A percentile compares a stretch with the other conserved stretches of the same genome.
Evolutionary conservation across 768 basidiomycete genomes (phyloP).

Genomic region (Leccinellum luteum): DNA sequence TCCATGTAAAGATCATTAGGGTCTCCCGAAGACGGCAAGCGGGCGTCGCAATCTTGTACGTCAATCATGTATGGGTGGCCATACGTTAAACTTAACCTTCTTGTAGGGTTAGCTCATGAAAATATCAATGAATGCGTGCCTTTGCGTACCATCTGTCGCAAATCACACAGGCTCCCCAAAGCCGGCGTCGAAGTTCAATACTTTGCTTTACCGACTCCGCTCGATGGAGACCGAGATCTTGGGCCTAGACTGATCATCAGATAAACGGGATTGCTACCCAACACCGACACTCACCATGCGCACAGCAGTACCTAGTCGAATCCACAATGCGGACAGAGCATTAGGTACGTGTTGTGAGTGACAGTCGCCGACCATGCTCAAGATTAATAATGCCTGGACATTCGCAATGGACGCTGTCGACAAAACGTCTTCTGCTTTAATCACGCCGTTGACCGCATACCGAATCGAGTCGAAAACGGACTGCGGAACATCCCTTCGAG

Average conservation of each 20-base stretch:
- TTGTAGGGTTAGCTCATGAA: constrained; percentile 6
- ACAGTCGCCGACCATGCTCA: constrained; percentile 85
- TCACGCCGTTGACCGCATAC: constrained; percentile 78
- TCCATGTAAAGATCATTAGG: constrained; percentile 77
- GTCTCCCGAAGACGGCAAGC: constrained; percentile 87
- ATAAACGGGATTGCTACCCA: constrained; percentile 4
- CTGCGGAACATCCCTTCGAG: constrained; percentile 79
- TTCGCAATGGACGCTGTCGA: constrained; percentile 84
- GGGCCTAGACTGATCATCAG: constrained; percentile 57
- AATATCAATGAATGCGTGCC: constrained; percentile 1
- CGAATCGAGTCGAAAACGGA: constrained; percentile 88
- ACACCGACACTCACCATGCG: constrained; percentile 68
- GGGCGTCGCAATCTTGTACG: constrained; percentile 93
- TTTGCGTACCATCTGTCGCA: constrained; percentile 81
- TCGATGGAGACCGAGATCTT: constrained; percentile 93
- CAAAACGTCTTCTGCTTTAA: constrained; percentile 88
- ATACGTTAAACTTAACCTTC: constrained; percentile 82
- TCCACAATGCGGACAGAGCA: constrained; percentile 83
- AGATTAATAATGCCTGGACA: constrained; percentile 81
- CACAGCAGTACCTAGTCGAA: constrained; percentile 84
- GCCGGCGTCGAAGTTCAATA: constrained; percentile 81
- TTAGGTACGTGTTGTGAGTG: constrained; percentile 88
- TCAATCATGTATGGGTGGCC: constrained; percentile 97
- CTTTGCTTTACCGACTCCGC: constrained; percentile 83
- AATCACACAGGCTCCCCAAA: constrained; percentile 95